phyloP scores from a whole-genome alignment of 495 filamentous ascomycete genomes.

The Aspergillus steynii region DNA sequence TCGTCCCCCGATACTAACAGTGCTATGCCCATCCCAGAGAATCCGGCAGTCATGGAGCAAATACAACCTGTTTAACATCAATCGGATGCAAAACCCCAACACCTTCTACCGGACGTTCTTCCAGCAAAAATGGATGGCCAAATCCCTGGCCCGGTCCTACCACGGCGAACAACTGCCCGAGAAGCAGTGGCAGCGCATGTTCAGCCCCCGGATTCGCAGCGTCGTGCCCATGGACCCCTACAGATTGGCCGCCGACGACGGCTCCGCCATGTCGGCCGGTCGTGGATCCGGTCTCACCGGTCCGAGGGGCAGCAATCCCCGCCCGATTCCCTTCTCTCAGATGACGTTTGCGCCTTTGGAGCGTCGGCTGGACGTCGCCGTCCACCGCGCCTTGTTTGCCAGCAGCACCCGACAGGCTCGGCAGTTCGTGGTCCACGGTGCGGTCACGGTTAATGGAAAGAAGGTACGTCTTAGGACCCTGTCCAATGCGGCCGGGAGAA shows the following conservation, averaged over 20 bases:
- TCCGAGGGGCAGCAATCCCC: constrained; percentile 5
- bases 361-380: constrained; percentile 83
- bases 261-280: constrained; percentile 76
- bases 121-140: constrained; percentile 97
- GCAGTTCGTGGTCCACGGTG: constrained; percentile 90
- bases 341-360: constrained; percentile 93
- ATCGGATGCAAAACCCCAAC: constrained; percentile 43
- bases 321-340: constrained; percentile 77
- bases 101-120: constrained; percentile 68
- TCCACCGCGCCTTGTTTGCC: constrained; percentile 90
- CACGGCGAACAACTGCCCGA: constrained; percentile 94
- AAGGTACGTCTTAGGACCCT: constrained; percentile 57
- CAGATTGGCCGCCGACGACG: constrained; percentile 76
- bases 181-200: constrained; percentile 89
- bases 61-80: constrained; percentile 91
- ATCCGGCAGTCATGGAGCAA: constrained; percentile 97
- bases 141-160: constrained; percentile 78
- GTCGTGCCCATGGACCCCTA: constrained; percentile 80
- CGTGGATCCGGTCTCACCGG: constrained; percentile 67
- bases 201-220: constrained; percentile 70
- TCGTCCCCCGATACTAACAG: constrained; percentile 12
- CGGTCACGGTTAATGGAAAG: constrained; percentile 93
- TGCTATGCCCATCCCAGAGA: constrained; percentile 57
- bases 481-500: not conserved
- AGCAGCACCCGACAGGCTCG: constrained; percentile 92